phyloP scores from a whole-genome alignment of 2,329 filamentous ascomycete genomes.

The Hymenoscyphus fructigenus region DNA sequence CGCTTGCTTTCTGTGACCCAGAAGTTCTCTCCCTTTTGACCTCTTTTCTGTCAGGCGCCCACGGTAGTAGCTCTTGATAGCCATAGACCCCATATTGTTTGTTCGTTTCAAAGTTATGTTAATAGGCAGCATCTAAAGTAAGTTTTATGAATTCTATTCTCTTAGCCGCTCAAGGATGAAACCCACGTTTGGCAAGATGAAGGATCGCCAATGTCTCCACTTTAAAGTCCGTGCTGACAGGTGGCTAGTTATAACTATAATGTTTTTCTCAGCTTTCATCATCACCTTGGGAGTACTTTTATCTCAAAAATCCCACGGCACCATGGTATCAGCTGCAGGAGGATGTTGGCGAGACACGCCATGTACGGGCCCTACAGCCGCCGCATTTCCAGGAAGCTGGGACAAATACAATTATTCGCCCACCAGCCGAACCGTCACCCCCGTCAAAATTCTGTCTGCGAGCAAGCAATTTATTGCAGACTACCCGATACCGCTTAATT shows the following conservation, averaged over 20 bases:
- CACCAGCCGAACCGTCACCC: slow-evolving; percentile 48
- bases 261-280: slow-evolving; percentile 12
- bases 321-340: slow-evolving; percentile 14
- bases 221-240: slow-evolving; percentile 4
- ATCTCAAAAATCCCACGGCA: slow-evolving; percentile 4
- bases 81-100: background rate
- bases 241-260: slow-evolving; percentile 9
- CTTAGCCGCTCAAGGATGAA: background rate
- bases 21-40: background rate
- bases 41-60: slow-evolving; percentile 6
- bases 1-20: slow-evolving; percentile 5
- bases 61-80: background rate
- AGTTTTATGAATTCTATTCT: background rate
- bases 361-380: slow-evolving; percentile 49
- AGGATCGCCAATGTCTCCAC: background rate
- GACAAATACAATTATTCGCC: slow-evolving; percentile 58
- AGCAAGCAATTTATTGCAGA: slow-evolving; percentile 41
- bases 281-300: slow-evolving; percentile 9
- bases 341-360: slow-evolving; percentile 55
- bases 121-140: slow-evolving; percentile 4
- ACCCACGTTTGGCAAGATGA: slow-evolving; percentile 3
- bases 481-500: slow-evolving; percentile 21
- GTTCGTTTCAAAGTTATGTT: slow-evolving; percentile 1
- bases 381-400: slow-evolving; percentile 58
- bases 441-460: slow-evolving; percentile 32